Evolutionary conservation across 306 rosid genomes (phyloP).

Genomic region (Lathyrus sativus): DNA sequence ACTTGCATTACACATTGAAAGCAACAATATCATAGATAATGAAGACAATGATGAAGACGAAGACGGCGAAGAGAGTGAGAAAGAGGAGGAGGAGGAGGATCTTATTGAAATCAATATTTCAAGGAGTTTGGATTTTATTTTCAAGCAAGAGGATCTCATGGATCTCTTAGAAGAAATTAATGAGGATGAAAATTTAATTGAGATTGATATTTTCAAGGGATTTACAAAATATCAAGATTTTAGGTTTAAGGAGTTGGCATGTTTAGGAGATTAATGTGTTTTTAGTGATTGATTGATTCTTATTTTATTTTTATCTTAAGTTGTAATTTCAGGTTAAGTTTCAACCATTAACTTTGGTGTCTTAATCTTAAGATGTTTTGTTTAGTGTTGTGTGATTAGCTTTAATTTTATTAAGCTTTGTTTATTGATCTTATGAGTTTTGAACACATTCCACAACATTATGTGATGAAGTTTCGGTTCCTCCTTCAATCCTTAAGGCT

Average conservation of each 20-base stretch:
- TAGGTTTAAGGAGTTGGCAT: conserved; percentile 42
- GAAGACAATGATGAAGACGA: conserved; percentile 28
- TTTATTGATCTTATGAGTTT: neutral
- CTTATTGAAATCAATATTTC: conserved; percentile 68
- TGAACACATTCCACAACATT: neutral
- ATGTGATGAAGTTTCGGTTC: conserved; percentile 4
- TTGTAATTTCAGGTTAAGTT: conserved; percentile 14
- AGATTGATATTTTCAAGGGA: conserved; percentile 70
- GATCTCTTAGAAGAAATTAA: conserved; percentile 61
- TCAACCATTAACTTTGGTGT: neutral
- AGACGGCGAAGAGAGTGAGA: neutral
- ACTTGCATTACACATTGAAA: conserved; percentile 54
- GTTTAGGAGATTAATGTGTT: conserved; percentile 34
- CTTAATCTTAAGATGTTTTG: conserved; percentile 10
- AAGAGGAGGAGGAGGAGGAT: conserved; percentile 48
- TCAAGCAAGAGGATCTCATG: conserved; percentile 46
- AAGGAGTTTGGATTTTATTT: conserved; percentile 39
- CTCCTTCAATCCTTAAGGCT: too few species aligned
- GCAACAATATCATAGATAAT: conserved; percentile 37
- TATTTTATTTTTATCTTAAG: conserved; percentile 17
- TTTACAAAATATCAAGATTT: conserved; percentile 48
- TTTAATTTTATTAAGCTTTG: neutral
- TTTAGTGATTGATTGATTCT: conserved; percentile 40
- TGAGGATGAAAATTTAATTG: conserved; percentile 72
- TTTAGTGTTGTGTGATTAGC: neutral